Conservation (phyloP, 441 rosid species). For the Croton setiger region DNA sequence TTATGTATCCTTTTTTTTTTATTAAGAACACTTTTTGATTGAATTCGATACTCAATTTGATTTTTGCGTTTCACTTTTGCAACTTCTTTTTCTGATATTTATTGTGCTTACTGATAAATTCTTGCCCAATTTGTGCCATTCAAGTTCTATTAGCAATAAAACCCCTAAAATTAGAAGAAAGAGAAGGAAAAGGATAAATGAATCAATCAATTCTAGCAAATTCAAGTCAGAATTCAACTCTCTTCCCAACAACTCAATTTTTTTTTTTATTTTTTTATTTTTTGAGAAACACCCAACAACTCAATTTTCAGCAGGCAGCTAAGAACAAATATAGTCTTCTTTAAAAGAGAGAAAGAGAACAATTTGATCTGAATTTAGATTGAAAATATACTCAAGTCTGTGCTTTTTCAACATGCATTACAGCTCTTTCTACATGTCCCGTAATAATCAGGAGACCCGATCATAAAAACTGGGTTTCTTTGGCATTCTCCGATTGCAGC, state of each 20-base stretch:
- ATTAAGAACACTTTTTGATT: neutral
- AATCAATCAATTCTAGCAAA: no score
- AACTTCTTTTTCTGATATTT: neutral
- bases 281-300: no score
- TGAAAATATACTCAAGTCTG: neutral
- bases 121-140: neutral
- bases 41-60: neutral
- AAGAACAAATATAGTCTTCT: neutral
- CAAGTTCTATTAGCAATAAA: neutral
- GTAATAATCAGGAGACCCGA: conserved; percentile 83
- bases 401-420: conserved; percentile 50
- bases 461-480: conserved; percentile 84
- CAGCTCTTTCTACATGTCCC: conserved; percentile 97
- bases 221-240: neutral
- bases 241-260: neutral
- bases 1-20: neutral
- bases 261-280: no score
- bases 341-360: neutral
- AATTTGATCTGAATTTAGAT: neutral
- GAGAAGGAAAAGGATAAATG: no score
- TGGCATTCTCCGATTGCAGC: conserved; percentile 83
- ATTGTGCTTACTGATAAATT: neutral
- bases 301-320: neutral
- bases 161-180: neutral
- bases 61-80: neutral